phyloP scores from a whole-genome alignment of 2,329 filamentous ascomycete genomes.

The Cercospora sp. region DNA sequence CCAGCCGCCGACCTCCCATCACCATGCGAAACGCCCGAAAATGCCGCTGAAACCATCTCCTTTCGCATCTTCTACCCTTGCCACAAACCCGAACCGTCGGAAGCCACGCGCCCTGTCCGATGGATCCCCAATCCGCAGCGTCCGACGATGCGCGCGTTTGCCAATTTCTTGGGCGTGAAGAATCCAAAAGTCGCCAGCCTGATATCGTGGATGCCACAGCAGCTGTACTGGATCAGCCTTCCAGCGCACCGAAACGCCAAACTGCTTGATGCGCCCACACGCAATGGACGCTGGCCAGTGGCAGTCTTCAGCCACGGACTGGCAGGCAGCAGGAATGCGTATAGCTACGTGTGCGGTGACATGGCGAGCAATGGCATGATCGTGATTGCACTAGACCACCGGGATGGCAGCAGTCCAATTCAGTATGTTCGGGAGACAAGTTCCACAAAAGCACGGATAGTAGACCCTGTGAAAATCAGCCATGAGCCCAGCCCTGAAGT shows the following conservation, averaged over 20 bases:
- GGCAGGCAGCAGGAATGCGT: slow-evolving; percentile 77
- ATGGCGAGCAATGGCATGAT: slow-evolving; percentile 78
- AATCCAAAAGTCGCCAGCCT: slow-evolving; percentile 29
- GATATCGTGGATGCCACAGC: slow-evolving; percentile 53
- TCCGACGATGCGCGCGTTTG: slow-evolving; percentile 72
- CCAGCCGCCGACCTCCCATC: slow-evolving; percentile 61
- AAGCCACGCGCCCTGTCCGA: slow-evolving; percentile 60
- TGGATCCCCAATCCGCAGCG: slow-evolving; percentile 80
- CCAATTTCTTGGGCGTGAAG: slow-evolving; percentile 70
- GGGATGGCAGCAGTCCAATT: slow-evolving; percentile 77
- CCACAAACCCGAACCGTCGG: slow-evolving; percentile 36
- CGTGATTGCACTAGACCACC: slow-evolving; percentile 78
- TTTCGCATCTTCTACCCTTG: slow-evolving; percentile 84
- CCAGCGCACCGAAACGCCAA: slow-evolving; percentile 71
- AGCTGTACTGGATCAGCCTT: slow-evolving; percentile 71
- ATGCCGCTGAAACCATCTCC: slow-evolving; percentile 67
- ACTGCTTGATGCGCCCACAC: slow-evolving; percentile 53
- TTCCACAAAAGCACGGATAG: slow-evolving; percentile 41
- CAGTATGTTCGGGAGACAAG: slow-evolving; percentile 66
- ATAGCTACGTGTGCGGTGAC: slow-evolving; percentile 78
- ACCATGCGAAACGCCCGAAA: slow-evolving; percentile 56
- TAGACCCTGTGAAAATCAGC: slow-evolving; percentile 51
- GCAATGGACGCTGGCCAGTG: slow-evolving; percentile 68
- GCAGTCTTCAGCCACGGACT: slow-evolving; percentile 85
- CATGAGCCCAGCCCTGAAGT: slow-evolving; percentile 64